Percentiles rank a stretch among this genome's conserved stretches.
phyloP scores from a whole-genome alignment of 805 yeast species.

The Candida coquimbonensis region DNA sequence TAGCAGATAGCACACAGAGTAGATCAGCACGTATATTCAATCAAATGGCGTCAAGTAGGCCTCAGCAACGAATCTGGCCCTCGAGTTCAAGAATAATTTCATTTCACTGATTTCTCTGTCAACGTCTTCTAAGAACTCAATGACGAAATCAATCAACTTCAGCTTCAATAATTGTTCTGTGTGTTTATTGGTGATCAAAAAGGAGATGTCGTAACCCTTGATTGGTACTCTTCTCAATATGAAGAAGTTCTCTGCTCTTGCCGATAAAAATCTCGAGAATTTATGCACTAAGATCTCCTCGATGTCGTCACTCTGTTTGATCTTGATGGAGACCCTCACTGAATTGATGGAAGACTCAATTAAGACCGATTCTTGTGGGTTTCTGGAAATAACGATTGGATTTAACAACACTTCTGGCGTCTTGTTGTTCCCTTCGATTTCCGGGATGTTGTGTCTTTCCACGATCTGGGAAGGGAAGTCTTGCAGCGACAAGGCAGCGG shows the following conservation, averaged over 20 bases:
- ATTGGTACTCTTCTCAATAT: slow-evolving; percentile 89
- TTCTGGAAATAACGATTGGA: slow-evolving; percentile 85
- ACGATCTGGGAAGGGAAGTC: slow-evolving; percentile 93
- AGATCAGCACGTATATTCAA: slow-evolving; percentile 19
- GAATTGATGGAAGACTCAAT: slow-evolving; percentile 94
- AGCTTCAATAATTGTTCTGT: slow-evolving; percentile 94
- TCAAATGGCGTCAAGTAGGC: slow-evolving; percentile 89
- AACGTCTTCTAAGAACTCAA: slow-evolving; percentile 98
- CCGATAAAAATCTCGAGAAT: slow-evolving; percentile 87
- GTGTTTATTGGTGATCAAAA: slow-evolving; percentile 87
- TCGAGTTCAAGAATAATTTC: slow-evolving; percentile 92
- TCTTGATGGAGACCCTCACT: slow-evolving; percentile 81
- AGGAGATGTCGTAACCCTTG: slow-evolving; percentile 87
- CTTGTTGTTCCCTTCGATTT: slow-evolving; percentile 72
- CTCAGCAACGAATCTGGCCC: slow-evolving; percentile 97
- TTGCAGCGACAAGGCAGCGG: slow-evolving; percentile 88
- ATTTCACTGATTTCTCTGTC: slow-evolving; percentile 98
- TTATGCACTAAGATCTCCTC: slow-evolving; percentile 92
- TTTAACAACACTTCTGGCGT: slow-evolving; percentile 81
- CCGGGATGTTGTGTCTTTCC: slow-evolving; percentile 97
- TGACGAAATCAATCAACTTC: slow-evolving; percentile 91
- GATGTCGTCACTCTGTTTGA: slow-evolving; percentile 96
- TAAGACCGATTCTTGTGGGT: slow-evolving; percentile 85
- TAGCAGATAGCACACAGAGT: too few relatives aligned
- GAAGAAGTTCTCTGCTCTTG: slow-evolving; percentile 91